Evolutionary conservation across 2,329 filamentous ascomycete genomes (phyloP), one percentile per base, ranked within the genome.

Genomic region (Amylocarpus encephaloides): DNA sequence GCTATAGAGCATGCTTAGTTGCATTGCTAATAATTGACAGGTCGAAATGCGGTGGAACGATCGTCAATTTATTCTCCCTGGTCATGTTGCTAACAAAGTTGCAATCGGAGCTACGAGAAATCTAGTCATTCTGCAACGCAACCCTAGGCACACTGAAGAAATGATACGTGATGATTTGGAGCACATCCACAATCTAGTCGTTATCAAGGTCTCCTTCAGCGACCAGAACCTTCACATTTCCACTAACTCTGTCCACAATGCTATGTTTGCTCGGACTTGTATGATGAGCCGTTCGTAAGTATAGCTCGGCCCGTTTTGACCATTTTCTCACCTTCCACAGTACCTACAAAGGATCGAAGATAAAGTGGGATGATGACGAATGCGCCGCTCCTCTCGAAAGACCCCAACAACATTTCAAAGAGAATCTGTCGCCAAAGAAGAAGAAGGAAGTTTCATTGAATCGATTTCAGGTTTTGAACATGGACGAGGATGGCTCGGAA

Each of bases 141-240:
- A 73, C 58, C 70, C 70, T 47, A 75, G 70, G 47, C 71, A 86
- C 57, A 88, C 82, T 0, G 83, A 83, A 57, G 69, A 78, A 6
- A 68, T 70, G 13, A 80, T 94, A 55, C 80, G 85, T 10, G 76
- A 83, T 4, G 86, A 94, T 59, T 74, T 93, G 34, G 84, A 90
- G 19, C 88, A 94, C 64, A 92, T 94, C 53, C 83, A 92, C 70
- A 87, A 88, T 54, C 74, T 94, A 1, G 72, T 84, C 18, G 77
- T 94, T 10, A 73, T 93, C 60, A 77, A 77, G 39, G 70, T 93
- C 40, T 68, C 70, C 6, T 84, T 86, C 65, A 67, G 69, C 2
- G 71, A 74, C 15, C 73, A 74, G 3, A 78, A 82, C 65, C 85
- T 78, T 51, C 79, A 79, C 65, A 80, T 94, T 56, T 82, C 79